phyloP scores from a whole-genome alignment of 2,329 filamentous ascomycete species.

The Tothia fuscella region DNA sequence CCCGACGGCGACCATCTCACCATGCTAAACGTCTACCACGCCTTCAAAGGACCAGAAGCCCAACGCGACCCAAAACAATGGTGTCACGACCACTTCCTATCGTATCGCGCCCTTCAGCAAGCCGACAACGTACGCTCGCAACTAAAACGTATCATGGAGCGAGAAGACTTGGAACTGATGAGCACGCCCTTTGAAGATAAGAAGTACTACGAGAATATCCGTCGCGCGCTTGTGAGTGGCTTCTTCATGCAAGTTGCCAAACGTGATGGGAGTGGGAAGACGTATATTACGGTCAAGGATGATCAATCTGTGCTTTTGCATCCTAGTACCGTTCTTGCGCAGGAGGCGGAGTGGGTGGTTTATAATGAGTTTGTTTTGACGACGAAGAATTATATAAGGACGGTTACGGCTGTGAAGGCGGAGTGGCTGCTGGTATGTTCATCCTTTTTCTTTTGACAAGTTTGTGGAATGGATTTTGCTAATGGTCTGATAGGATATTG shows the following conservation, averaged over 20 bases:
- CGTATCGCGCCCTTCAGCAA: constrained; percentile 73
- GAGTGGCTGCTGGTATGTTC: constrained; percentile 80
- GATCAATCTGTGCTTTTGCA: constrained; percentile 88
- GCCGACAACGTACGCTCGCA: constrained; percentile 90
- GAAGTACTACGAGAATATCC: constrained; percentile 97
- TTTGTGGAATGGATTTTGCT: neutral
- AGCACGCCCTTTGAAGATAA: constrained; percentile 89
- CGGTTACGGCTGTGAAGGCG: constrained; percentile 78
- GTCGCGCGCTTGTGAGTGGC: constrained; percentile 77
- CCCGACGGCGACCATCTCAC: constrained; percentile 91
- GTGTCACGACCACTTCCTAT: constrained; percentile 96
- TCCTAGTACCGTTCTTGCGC: constrained; percentile 77
- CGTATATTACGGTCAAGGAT: constrained; percentile 93
- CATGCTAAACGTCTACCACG: constrained; percentile 94
- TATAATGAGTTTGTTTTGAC: constrained; percentile 99
- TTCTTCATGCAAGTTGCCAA: constrained; percentile 99
- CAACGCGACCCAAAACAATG: constrained; percentile 71
- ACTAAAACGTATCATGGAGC: constrained; percentile 94
- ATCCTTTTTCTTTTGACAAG: neutral
- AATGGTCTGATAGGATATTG: constrained; percentile 58
- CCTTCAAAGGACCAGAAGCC: constrained; percentile 68
- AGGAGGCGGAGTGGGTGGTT: constrained; percentile 90
- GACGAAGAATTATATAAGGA: constrained; percentile 95
- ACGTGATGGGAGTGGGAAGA: constrained; percentile 76
- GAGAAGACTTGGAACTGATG: constrained; percentile 69